Base-by-base conservation (phyloP, 495 filamentous ascomycete genomes). In the Annulohypoxylon moriforme region DNA sequence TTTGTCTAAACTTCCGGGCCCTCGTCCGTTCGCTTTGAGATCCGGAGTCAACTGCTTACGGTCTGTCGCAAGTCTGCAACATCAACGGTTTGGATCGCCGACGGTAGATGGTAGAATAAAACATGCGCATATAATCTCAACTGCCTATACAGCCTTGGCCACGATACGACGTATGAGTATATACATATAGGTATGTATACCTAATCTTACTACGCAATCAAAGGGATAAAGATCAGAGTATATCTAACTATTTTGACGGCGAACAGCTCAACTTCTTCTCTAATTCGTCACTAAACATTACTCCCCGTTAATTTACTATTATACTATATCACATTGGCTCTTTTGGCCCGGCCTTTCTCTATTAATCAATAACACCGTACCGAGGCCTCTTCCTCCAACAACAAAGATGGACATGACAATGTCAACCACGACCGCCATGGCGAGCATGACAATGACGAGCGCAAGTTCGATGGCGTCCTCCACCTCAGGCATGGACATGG, bases 381-480 rank as follows among this genome's bases (percentile, higher is more conserved):
- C 16, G 14, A 40, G n/a, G 25, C 6, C 5, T 2, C 36, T 4
- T 66, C 7, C 7, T 27, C 13, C 2, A 47, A 0, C 8, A 5
- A 3, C 1, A 55, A 61, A 68, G 31, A 73, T 73, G 60, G 64
- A 68, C 10, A 72, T 72, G 69, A 50, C 55, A 3, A 72, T 65
- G 70, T 22, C 64, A n/a, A 38, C 64, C 10, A 53, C 69, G 5
- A 31, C 38, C 1, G n/a, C 57, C 1, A 72, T 67, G 69, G 47
- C 46, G n/a, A 57, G 42, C 14, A 73, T 73, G 71, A 65, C 69
- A 2, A 65, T 60, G 69, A 72, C 69, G n/a, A 68, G 55, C 24
- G 58, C 47, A 20, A 60, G 57, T 47, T 60, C 66, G 5, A 69
- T 62, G 65, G 47, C 71, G 3, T 66, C 71, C 1, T 57, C 71